phyloP scores from a whole-genome alignment of 345 rosid species.

The Sisymbrium irio region DNA sequence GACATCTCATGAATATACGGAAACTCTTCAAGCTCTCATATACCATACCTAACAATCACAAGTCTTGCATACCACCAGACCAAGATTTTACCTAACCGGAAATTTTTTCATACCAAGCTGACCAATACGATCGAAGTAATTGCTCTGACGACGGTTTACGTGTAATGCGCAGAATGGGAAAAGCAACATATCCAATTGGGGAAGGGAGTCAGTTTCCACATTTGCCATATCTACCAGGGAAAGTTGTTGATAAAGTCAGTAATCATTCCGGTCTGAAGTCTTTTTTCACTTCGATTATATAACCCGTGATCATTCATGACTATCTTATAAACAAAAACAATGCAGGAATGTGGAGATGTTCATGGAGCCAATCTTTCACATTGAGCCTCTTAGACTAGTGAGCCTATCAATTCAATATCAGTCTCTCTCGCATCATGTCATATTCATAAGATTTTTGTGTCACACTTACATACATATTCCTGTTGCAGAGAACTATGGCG shows the following conservation, averaged over 20 bases:
- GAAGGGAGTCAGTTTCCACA: constrained; percentile 68
- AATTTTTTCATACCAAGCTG: not conserved
- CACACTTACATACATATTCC: not conserved
- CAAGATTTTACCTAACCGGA: not conserved
- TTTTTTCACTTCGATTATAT: not conserved
- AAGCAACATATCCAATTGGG: constrained; percentile 58
- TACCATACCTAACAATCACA: not conserved
- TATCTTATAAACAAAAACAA: not conserved
- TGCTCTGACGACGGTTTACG: not conserved
- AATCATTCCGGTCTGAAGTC: not conserved
- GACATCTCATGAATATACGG: not conserved
- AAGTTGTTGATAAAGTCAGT: constrained; percentile 57
- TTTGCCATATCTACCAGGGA: constrained; percentile 69
- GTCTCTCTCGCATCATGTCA: not conserved
- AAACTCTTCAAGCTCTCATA: not conserved
- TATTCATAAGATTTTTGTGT: not conserved
- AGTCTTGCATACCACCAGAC: not conserved
- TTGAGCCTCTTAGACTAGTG: constrained; percentile 60
- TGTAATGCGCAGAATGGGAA: constrained; percentile 55
- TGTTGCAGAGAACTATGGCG: constrained; percentile 45
- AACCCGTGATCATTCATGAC: constrained; percentile 3
- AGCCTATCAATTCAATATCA: not conserved
- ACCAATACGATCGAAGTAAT: not conserved
- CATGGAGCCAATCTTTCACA: constrained; percentile 67
- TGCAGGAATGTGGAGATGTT: constrained; percentile 80